Evolutionary conservation across 225 moss, liverwort and hornwort genomes (phyloP).

Genomic region (Climacium dendroides): DNA sequence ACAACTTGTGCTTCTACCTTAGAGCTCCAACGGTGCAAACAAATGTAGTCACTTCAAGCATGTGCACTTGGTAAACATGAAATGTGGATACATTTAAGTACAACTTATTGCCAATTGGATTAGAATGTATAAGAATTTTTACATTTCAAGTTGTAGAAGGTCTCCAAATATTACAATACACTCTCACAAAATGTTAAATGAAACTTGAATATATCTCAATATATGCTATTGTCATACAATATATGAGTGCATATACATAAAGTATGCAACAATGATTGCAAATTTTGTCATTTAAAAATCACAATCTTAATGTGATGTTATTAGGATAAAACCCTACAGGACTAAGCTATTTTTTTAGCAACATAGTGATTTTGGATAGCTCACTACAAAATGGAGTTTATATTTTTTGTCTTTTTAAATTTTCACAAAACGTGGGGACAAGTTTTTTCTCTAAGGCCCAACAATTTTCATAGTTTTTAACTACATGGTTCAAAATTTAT

Average conservation of each 20-base stretch:
- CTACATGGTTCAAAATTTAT: too few relatives aligned
- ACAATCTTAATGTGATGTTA: too few relatives aligned
- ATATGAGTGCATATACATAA: neutral
- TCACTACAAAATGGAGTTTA: too few relatives aligned
- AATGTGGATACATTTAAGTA: neutral
- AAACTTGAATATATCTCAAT: neutral
- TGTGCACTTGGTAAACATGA: neutral
- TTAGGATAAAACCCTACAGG: too few relatives aligned
- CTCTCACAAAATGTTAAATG: too few relatives aligned
- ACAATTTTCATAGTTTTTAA: too few relatives aligned
- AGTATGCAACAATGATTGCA: neutral
- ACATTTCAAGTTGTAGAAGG: neutral
- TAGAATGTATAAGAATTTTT: neutral
- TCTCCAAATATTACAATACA: neutral
- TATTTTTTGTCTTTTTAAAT: too few relatives aligned
- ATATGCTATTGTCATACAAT: neutral
- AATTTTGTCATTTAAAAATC: neutral
- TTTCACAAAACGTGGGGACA: too few relatives aligned
- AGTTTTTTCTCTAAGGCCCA: too few relatives aligned
- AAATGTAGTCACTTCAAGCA: neutral
- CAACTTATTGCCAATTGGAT: neutral
- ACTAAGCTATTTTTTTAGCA: too few relatives aligned
- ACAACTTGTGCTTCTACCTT: too few relatives aligned
- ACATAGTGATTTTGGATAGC: too few relatives aligned
- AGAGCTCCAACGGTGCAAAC: fast-evolving